A percentile compares a stretch with the other conserved stretches of the same genome.
Conservation (phyloP, 345 rosid species). For the Bretschneidera sinensis region DNA sequence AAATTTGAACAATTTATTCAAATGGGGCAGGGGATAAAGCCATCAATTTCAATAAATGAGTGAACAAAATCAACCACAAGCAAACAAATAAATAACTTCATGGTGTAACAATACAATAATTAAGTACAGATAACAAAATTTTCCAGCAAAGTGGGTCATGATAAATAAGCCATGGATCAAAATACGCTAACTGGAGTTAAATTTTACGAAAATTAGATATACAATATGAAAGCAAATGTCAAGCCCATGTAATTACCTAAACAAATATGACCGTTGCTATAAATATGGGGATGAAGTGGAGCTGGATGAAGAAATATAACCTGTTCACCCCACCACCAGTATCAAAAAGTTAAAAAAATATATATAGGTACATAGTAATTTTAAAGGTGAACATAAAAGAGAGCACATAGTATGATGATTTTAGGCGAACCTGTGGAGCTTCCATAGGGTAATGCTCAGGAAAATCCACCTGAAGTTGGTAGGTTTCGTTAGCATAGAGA, state of each 20-base stretch:
- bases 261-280: slow-evolving; percentile 97
- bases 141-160: background rate
- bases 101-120: background rate
- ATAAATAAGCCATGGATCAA: too few relatives aligned
- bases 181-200: background rate
- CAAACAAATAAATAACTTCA: too few relatives aligned
- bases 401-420: background rate
- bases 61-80: background rate
- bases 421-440: slow-evolving; percentile 72
- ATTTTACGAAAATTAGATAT: background rate
- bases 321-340: slow-evolving; percentile 25
- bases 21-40: background rate
- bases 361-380: too few relatives aligned
- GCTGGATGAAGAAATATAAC: slow-evolving; percentile 88
- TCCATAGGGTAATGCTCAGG: slow-evolving; percentile 99
- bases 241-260: slow-evolving; percentile 47
- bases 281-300: slow-evolving; percentile 92
- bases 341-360: slow-evolving; percentile 2
- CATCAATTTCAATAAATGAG: background rate
- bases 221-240: background rate
- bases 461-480: slow-evolving; percentile 97
- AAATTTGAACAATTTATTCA: too few relatives aligned
- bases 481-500: slow-evolving; percentile 74
- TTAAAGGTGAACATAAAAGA: background rate
- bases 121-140: background rate